Percentiles rank a stretch among this genome's conserved stretches.
Evolutionary conservation across 2,329 filamentous ascomycete genomes (phyloP).

Genomic region (Calonectria henricotiae): DNA sequence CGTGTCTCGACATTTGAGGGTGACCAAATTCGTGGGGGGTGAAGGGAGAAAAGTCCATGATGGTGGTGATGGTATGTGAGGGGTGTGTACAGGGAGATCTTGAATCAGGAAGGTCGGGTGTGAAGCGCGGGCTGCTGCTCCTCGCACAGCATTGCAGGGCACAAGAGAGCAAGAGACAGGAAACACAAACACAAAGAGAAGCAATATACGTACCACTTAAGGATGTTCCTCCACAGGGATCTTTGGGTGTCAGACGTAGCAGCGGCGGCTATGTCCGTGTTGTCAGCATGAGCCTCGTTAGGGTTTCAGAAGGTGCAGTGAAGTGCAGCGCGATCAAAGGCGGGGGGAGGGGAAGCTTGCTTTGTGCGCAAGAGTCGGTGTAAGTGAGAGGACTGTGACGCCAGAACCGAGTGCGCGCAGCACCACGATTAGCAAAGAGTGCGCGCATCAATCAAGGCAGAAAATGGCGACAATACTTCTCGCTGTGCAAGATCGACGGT

Average conservation of each 20-base stretch:
- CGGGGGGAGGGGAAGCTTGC: slow-evolving; percentile 33
- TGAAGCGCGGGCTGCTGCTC: slow-evolving; percentile 27
- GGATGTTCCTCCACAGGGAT: slow-evolving; percentile 27
- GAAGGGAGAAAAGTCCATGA: slow-evolving; percentile 29
- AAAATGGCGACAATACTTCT: slow-evolving; percentile 28
- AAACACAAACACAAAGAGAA: slow-evolving; percentile 36
- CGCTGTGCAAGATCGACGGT: slow-evolving; percentile 34
- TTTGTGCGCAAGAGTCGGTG: slow-evolving; percentile 48
- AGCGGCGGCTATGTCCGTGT: slow-evolving; percentile 46
- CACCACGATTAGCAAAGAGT: slow-evolving; percentile 34
- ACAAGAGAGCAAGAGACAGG: slow-evolving; percentile 29
- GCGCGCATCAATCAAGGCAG: slow-evolving; percentile 26
- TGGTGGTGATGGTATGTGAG: slow-evolving; percentile 35
- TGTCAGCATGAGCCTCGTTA: slow-evolving; percentile 46
- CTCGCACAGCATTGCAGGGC: slow-evolving; percentile 29
- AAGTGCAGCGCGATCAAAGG: slow-evolving; percentile 29
- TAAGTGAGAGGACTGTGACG: slow-evolving; percentile 47
- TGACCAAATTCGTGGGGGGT: slow-evolving; percentile 36
- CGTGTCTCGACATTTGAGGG: slow-evolving; percentile 41
- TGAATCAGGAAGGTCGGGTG: slow-evolving; percentile 49
- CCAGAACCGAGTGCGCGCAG: slow-evolving; percentile 31
- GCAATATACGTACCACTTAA: slow-evolving; percentile 47
- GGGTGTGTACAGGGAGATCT: slow-evolving; percentile 40
- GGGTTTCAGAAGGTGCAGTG: slow-evolving; percentile 37
- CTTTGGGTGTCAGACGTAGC: slow-evolving; percentile 34